phyloP scores from a whole-genome alignment of 2,329 filamentous ascomycete genomes.

The Mariannaea sp. region DNA sequence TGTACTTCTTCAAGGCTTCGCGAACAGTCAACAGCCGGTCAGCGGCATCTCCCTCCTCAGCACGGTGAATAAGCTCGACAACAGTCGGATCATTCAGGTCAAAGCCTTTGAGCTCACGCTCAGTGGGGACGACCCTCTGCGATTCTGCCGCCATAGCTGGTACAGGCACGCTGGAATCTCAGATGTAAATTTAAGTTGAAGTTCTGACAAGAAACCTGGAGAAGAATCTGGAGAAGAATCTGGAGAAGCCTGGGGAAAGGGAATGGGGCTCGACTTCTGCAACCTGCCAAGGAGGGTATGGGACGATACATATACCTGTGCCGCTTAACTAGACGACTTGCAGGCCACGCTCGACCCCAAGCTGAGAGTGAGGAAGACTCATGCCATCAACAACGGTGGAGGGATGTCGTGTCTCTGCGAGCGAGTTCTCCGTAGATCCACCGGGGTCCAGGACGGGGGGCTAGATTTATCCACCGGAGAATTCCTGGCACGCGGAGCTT shows the following conservation, averaged over 20 bases:
- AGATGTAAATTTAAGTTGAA: not conserved
- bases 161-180: not conserved
- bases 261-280: not conserved
- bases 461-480: not conserved
- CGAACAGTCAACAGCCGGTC: conserved; percentile 34
- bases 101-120: conserved; percentile 21
- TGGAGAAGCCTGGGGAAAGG: not conserved
- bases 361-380: not conserved
- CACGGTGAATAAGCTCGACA: conserved; percentile 21
- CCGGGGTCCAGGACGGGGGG: not conserved
- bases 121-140: conserved; percentile 22
- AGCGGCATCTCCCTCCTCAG: conserved; percentile 21
- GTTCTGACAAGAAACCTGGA: too few relatives aligned
- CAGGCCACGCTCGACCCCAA: not conserved
- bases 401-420: not conserved
- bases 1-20: conserved; percentile 35
- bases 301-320: conserved; percentile 3
- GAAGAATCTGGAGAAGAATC: not conserved
- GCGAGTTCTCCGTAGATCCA: not conserved
- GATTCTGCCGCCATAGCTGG: conserved; percentile 8
- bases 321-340: not conserved
- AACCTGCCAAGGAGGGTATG: not conserved
- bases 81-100: conserved; percentile 17
- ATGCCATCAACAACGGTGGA: not conserved
- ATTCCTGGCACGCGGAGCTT: not conserved